Base-by-base conservation (phyloP, 768 basidiomycete genomes). In the Leccinum uliginosum region DNA sequence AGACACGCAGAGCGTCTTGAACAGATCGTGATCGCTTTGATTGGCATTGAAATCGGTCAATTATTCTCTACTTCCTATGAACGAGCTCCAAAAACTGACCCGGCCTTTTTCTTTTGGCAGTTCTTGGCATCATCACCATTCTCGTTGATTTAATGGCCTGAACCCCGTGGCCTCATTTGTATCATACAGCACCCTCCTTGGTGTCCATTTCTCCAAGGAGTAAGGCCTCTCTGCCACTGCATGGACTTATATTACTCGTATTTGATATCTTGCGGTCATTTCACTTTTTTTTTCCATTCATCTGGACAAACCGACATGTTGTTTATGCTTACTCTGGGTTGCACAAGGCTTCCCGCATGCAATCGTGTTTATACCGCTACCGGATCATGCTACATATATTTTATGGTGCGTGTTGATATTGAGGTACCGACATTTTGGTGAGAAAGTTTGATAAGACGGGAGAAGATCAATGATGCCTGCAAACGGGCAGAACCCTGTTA, bases 1-100 rank as follows among this genome's bases (percentile, higher is more conserved):
- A 84, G 86, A 64, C 93, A 97, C 66, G 85, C 92, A 1, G 94
- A 97, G 71, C 83, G 92, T 24, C 79, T 97, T 8, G 94, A 97
- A 71, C 90, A 91, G 69, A 93, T 97, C 56, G 90, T 97, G 60
- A 96, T 97, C 59, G 85, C 84, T 50, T 77, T 97, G 55, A 96
- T 97, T 67, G 94, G 75, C 40, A 88, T 95, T 51, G 91, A 93
- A 73, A 93, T 93, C 55, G 82, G 89, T 90, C 56, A 53, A 79
- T 74, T 32, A 21, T 27, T 35, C 26, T 35, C 24, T 24, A 32
- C 21, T 34, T 27, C 32, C 35, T 15, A 17, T 53, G 12, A 24
- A 12, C 19, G 26, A 10, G 26, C 32, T 44, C 27, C 40, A 47
- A 23, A 48, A 17, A 26, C 55, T 56, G 30, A 62, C 21, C 47